Base-by-base conservation (phyloP, 306 rosid species). In the Cajanus cajan region DNA sequence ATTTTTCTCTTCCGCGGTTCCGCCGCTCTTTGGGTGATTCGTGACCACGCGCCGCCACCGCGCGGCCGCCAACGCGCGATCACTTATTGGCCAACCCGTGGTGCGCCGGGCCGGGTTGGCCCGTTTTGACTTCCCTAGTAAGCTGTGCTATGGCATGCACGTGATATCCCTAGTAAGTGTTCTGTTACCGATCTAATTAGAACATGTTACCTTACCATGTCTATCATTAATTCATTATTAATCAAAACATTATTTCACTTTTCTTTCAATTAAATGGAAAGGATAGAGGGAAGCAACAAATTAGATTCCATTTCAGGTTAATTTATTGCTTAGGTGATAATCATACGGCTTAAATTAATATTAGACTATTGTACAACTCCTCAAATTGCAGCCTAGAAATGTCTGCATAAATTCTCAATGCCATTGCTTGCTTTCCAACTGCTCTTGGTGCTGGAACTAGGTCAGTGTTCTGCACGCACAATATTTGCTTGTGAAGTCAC, bases 401-500 rank as follows among this genome's bases (percentile, higher is more conserved):
- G 47, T 92, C 97, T 0, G 76, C 91, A 40, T 91, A 87, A 50
- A 92, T 82, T 51, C 97, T 74, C 7, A 90, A 71, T 2, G 97
- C 95, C 83, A 92, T 90, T 37, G 92, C 95, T 16, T 92, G 95
- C 54, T 87, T 88, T 45, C 94, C 94, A 7, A 90, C 83, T 9
- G 94, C 94, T 65, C 94, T 90, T n/a, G 90, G 82, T 22, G 83
- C 78, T 4, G 94, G 90, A 57, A 93, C 85, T 5, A 98, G 99
- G 7, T 96, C 76, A 0, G 95, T 92, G 85, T 95, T 95, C 98
- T 76, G 65, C 8, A 28, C 37, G 21, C 68, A 59, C 68, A 63
- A 36, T 22, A 58, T 68, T 65, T 41, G 31, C 58, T 70, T 63
- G 13, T 25, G 4, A 55, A 63, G 59, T 65, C 57, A 67, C 33